phyloP scores from a whole-genome alignment of 208 protist genomes.

The Jaenimonas drosophilae region DNA sequence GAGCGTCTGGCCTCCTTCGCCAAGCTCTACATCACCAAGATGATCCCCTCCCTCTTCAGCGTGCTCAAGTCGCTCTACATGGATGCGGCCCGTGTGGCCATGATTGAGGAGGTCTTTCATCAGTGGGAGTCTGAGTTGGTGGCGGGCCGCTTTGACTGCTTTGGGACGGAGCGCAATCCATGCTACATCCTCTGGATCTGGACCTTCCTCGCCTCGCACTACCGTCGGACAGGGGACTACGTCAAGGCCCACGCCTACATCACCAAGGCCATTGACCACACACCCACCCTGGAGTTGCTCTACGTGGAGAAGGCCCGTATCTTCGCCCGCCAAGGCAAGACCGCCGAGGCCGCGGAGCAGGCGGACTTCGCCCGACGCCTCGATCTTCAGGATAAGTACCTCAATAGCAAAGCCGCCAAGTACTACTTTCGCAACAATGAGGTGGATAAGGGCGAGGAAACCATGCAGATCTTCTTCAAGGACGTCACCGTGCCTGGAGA shows the following conservation, averaged over 20 bases:
- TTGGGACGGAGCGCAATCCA: slow-evolving; percentile 53
- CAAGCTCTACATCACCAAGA: slow-evolving; percentile 65
- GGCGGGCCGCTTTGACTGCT: slow-evolving; percentile 47
- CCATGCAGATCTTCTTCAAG: slow-evolving; percentile 90
- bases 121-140: slow-evolving; percentile 48
- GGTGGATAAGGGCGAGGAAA: slow-evolving; percentile 69
- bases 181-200: slow-evolving; percentile 83
- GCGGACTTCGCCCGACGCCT: slow-evolving; percentile 85
- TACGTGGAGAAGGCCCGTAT: slow-evolving; percentile 90
- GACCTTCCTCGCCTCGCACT: slow-evolving; percentile 87
- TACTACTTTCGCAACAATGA: slow-evolving; percentile 87
- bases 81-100: slow-evolving; percentile 38
- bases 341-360: slow-evolving; percentile 55
- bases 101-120: slow-evolving; percentile 72
- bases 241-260: slow-evolving; percentile 69
- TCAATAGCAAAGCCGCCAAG: slow-evolving; percentile 91
- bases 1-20: slow-evolving; percentile 37
- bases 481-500: slow-evolving; percentile 24
- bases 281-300: slow-evolving; percentile 92
- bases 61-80: slow-evolving; percentile 90
- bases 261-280: slow-evolving; percentile 90
- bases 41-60: slow-evolving; percentile 92
- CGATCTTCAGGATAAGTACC: slow-evolving; percentile 95
- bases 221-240: slow-evolving; percentile 54
- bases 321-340: slow-evolving; percentile 62